Conservation (phyloP, 768 basidiomycete genomes). For the Rhizopogon rudus region DNA sequence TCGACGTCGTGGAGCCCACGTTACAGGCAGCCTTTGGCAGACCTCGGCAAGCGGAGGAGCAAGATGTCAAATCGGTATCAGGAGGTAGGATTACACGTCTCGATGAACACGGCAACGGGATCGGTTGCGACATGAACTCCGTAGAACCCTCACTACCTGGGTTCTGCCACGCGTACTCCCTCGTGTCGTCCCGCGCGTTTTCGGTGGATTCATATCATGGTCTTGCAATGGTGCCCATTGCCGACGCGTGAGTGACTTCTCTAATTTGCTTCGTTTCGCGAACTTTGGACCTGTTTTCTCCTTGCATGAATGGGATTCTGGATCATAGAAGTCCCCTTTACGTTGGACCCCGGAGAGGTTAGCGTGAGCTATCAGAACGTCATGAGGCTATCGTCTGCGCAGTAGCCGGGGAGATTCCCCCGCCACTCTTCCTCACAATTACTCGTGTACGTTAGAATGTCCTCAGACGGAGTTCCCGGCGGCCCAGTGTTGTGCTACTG, state of each 20-base stretch:
- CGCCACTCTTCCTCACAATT: neutral
- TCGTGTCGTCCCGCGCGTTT: conserved; percentile 82
- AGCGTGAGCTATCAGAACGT: neutral
- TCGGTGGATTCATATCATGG: conserved; percentile 78
- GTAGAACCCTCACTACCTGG: conserved; percentile 20
- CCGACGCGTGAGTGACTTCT: conserved; percentile 59
- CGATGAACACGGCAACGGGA: neutral
- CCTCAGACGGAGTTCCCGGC: neutral
- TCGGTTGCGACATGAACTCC: conserved; percentile 1
- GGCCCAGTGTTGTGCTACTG: neutral
- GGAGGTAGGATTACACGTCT: neutral
- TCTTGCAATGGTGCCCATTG: conserved; percentile 79
- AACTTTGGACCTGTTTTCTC: neutral
- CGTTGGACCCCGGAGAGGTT: neutral
- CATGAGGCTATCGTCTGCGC: neutral
- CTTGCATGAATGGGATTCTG: neutral
- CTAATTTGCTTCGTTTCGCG: neutral
- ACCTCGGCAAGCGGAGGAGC: conserved; percentile 3
- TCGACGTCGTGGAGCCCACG: conserved; percentile 25
- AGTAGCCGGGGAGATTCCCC: neutral
- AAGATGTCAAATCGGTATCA: neutral
- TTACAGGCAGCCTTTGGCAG: conserved; percentile 11
- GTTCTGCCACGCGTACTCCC: conserved; percentile 37
- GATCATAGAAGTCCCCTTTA: neutral
- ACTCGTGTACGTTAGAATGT: neutral